These are phyloP conservation scores for Monosporascus sp. DNA, from an alignment of 2,329 filamentous ascomycete species.

Conservation along the genomic window DNA sequence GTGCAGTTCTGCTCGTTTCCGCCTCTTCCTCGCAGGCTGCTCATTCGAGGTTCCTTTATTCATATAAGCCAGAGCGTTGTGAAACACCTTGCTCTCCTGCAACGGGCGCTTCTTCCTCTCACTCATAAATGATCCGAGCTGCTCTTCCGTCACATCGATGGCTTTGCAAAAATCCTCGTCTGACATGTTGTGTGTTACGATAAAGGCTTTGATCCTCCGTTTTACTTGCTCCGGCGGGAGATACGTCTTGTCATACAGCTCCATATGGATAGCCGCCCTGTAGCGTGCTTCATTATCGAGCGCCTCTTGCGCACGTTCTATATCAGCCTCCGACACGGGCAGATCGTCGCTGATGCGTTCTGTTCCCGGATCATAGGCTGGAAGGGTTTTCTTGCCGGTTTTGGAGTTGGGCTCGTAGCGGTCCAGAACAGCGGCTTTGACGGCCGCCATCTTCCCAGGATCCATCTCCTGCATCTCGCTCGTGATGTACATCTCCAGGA, in stretches of 20 bases:
- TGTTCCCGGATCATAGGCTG: not conserved
- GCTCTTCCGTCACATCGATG: constrained; percentile 5
- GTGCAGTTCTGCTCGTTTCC: not conserved
- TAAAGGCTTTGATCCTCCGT: constrained; percentile 6
- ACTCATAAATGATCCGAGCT: constrained; percentile 3
- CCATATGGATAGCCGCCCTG: not conserved
- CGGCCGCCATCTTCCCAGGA: constrained; percentile 1
- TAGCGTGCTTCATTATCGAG: constrained; percentile 3
- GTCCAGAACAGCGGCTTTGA: constrained; percentile 10
- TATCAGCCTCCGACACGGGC: constrained; percentile 5
- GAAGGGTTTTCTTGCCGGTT: constrained; percentile 4
- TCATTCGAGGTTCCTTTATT: not conserved
- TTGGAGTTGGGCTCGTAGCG: constrained; percentile 8
- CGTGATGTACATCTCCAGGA: not conserved
- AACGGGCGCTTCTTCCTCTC: constrained; percentile 4
- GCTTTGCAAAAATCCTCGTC: constrained; percentile 5
- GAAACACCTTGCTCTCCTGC: constrained; percentile 7
- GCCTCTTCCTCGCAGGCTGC: constrained; percentile 1
- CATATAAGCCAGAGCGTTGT: constrained; percentile 6
- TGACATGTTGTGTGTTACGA: constrained; percentile 3
- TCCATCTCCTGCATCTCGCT: constrained; percentile 6
- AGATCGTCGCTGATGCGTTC: constrained; percentile 4
- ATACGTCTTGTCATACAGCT: not conserved
- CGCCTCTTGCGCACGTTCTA: constrained; percentile 5
- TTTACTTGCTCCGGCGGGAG: constrained; percentile 8